Conservation (phyloP, 2,329 filamentous ascomycete species). For the Alternaria arborescens region DNA sequence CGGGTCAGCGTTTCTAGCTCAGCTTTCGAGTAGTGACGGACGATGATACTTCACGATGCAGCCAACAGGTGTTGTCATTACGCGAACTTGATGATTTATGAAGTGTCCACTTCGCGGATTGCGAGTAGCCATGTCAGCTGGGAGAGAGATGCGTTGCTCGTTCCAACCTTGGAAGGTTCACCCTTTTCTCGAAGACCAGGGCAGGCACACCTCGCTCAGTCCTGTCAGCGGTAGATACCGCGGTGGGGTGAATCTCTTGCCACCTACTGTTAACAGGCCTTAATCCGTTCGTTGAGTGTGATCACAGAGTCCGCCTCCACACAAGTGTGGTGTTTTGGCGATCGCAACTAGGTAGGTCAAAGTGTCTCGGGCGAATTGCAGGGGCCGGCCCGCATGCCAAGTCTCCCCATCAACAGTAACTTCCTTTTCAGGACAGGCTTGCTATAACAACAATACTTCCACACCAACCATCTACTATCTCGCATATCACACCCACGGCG, state of each 20-base stretch:
- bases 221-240: not conserved
- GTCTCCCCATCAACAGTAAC: not conserved
- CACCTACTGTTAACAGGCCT: constrained; percentile 1
- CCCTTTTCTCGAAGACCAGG: not conserved
- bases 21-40: not conserved
- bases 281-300: not conserved
- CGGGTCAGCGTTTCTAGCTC: not conserved
- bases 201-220: constrained; percentile 1
- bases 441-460: not conserved
- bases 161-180: not conserved
- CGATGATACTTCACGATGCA: not conserved
- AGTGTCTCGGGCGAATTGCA: not conserved
- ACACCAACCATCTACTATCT: constrained; percentile 3
- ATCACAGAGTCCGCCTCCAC: not conserved
- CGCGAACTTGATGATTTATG: not conserved
- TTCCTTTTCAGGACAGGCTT: not conserved
- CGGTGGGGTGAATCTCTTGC: not conserved
- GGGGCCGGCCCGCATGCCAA: constrained; percentile 4
- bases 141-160: not conserved
- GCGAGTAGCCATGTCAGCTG: not conserved
- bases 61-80: not conserved
- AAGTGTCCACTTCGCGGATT: not conserved
- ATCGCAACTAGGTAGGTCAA: constrained; percentile 1
- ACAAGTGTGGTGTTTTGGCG: not conserved
- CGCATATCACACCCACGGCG: not conserved